phyloP scores from a whole-genome alignment of 2,329 filamentous ascomycete species.

The Zymoseptoria passerinii region DNA sequence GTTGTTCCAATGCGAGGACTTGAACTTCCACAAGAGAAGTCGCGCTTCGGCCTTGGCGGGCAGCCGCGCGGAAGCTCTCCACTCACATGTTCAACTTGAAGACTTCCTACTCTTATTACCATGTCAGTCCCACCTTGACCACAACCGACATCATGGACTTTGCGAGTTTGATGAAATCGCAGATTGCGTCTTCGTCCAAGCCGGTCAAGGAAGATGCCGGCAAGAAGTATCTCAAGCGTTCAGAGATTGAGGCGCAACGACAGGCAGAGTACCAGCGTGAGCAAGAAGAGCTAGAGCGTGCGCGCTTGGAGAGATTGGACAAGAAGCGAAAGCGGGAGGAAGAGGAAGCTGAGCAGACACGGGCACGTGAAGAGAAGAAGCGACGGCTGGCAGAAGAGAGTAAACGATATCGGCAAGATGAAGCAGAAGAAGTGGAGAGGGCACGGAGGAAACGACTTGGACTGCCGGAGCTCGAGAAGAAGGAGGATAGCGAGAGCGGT shows the following conservation, averaged over 20 bases:
- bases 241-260: constrained; percentile 76
- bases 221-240: constrained; percentile 77
- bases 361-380: constrained; percentile 71
- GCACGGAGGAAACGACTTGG: constrained; percentile 67
- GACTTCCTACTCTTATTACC: not conserved
- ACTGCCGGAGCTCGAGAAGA: constrained; percentile 60
- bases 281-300: constrained; percentile 63
- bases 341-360: constrained; percentile 63
- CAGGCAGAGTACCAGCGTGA: constrained; percentile 72
- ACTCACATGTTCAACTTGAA: not conserved
- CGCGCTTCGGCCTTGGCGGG: not conserved
- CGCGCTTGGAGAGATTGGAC: constrained; percentile 59
- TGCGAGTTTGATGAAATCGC: constrained; percentile 82
- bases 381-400: constrained; percentile 74
- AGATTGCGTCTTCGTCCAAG: constrained; percentile 61
- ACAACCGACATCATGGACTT: constrained; percentile 68
- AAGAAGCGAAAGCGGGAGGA: constrained; percentile 87
- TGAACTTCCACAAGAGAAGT: not conserved
- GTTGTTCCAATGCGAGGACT: not conserved
- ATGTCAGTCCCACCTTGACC: not conserved
- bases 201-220: constrained; percentile 45
- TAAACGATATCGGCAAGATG: constrained; percentile 57
- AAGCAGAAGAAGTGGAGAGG: constrained; percentile 65
- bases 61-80: not conserved
- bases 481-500: constrained; percentile 32